Percentiles rank a stretch among this genome's conserved stretches.
Conservation (phyloP, 192 early-diverging fungal genomes). For the Pilaira anomala region DNA sequence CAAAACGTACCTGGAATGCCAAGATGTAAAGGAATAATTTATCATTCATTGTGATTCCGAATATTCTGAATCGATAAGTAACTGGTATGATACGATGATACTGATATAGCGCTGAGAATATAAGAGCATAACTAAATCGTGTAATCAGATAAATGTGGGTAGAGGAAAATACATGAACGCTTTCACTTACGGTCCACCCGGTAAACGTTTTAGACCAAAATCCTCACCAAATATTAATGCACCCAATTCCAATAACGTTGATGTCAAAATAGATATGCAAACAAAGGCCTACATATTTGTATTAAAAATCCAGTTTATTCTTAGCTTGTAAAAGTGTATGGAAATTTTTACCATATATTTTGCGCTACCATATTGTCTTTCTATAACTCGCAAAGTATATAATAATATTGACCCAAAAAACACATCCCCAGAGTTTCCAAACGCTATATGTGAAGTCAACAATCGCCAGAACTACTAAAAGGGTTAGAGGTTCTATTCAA, state of each 20-base stretch:
- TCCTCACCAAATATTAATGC: constrained; percentile 41
- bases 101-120: constrained; percentile 58
- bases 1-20: constrained; percentile 39
- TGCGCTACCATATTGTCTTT: constrained; percentile 57
- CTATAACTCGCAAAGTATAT: constrained; percentile 57
- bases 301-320: background rate
- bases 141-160: background rate
- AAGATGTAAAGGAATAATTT: constrained; percentile 50
- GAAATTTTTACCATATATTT: constrained; percentile 61
- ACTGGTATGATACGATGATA: constrained; percentile 51
- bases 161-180: background rate
- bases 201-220: constrained; percentile 46
- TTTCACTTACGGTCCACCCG: constrained; percentile 52
- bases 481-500: background rate
- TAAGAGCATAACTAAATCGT: constrained; percentile 41
- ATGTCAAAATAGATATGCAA: constrained; percentile 42
- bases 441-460: constrained; percentile 51
- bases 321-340: too few species aligned
- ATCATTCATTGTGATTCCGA: constrained; percentile 47
- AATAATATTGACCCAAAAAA: constrained; percentile 58
- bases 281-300: constrained; percentile 44
- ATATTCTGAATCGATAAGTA: constrained; percentile 51
- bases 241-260: constrained; percentile 54
- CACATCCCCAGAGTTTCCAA: constrained; percentile 54
- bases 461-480: constrained; percentile 57